Base-by-base conservation (phyloP, 2,329 filamentous ascomycete genomes). In the Verticillium nubilum region DNA sequence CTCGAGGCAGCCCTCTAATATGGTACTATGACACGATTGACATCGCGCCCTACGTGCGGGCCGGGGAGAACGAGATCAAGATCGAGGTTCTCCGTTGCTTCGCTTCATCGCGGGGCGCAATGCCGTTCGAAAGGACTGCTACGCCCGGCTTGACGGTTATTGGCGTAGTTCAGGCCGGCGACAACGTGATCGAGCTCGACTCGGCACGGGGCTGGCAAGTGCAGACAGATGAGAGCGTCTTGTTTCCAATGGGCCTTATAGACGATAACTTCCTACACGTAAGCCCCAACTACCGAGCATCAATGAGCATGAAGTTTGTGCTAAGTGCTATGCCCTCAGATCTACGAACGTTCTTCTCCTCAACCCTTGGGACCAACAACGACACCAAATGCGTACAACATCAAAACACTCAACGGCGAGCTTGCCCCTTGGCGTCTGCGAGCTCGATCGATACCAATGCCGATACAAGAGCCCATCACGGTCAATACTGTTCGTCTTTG, bases 191-290 rank as follows among this genome's bases (percentile, higher is more conserved):
- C 4, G 56, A 61, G 5, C 26, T 67, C 3, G 17, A 55, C 42
- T 64, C 64, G 2, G 25, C 56, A 1, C 54, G 61, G 5, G 61
- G 58, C 5, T 74, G 71, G 71, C 35, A 58, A 50, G 66, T 63
- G 4, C 62, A 64, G 17, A 58, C 68, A 0, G 65, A 72, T 56
- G 58, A 66, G n/a, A 64, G 60, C 56, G 65, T 66, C 3, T 19
- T 50, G 2, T 70, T 72, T 54, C 69, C 68, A 2, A 68, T 60
- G 2, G 71, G 68, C 10, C 57, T 69, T 10, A 58, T 68, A 0
- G 73, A 77, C 27, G 75, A 78, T 62, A 70, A 68, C 1, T 78
- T 78, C 61, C 67, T 78, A 3, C 74, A 78, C 66, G 72, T 76
- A 63, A 66, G 68, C 23, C 42, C 25, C 2, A 12, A 3, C 10